These are phyloP conservation scores for Anastatica hierochuntica DNA, from an alignment of 345 rosid species.

Conservation along the genomic window DNA sequence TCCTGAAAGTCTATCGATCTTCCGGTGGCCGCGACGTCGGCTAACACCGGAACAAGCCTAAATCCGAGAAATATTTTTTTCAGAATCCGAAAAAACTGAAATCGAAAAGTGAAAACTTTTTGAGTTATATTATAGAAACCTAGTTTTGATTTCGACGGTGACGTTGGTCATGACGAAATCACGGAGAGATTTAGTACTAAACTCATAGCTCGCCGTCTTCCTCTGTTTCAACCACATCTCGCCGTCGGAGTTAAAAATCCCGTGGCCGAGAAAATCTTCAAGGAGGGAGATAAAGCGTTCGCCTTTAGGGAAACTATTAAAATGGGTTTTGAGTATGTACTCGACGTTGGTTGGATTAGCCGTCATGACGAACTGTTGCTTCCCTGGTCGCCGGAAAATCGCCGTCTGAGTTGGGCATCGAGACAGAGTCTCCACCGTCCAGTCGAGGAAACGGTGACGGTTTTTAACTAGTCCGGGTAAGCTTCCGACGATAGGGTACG, in stretches of 20 bases:
- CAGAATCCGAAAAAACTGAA: neutral
- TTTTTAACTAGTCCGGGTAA: conserved; percentile 28
- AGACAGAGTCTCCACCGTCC: conserved; percentile 43
- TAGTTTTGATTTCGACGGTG: conserved; percentile 39
- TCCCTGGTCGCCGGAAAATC: conserved; percentile 30
- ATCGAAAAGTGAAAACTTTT: too few relatives aligned
- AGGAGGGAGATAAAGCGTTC: conserved; percentile 13
- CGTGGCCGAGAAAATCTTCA: conserved; percentile 56
- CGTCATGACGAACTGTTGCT: conserved; percentile 31
- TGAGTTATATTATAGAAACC: conserved; percentile 1
- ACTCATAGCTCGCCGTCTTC: conserved; percentile 63
- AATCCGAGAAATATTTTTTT: neutral
- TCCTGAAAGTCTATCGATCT: conserved; percentile 47
- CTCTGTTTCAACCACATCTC: conserved; percentile 63
- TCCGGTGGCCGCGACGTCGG: conserved; percentile 21
- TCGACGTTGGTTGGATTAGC: conserved; percentile 55
- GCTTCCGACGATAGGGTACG: conserved; percentile 49
- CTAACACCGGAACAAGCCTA: conserved; percentile 51
- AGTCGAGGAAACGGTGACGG: conserved; percentile 35
- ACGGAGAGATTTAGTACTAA: conserved; percentile 59
- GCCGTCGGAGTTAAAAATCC: conserved; percentile 63
- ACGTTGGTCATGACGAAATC: conserved; percentile 52
- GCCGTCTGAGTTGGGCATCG: conserved; percentile 48
- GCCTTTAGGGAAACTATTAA: conserved; percentile 51
- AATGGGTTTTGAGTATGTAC: conserved; percentile 53